A percentile compares a stretch with the other conserved stretches of the same genome.
phyloP scores from a whole-genome alignment of 2,329 filamentous ascomycete species.

The Neophaeococcomyces aloes region DNA sequence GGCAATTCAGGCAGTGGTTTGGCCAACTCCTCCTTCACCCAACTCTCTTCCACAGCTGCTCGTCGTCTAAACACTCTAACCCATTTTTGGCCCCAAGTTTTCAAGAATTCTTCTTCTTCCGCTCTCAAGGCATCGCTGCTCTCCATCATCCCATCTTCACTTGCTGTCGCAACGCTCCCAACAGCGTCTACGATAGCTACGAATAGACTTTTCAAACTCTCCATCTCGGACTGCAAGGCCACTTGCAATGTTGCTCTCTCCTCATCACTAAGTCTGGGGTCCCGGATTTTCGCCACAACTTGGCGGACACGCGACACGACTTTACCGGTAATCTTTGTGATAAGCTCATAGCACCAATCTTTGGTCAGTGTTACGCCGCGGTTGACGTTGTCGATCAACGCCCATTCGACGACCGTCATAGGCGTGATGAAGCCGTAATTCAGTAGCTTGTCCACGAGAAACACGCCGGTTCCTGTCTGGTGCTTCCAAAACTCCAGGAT shows the following conservation, averaged over 20 bases:
- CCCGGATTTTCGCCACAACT: slow-evolving; percentile 55
- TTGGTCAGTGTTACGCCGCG: slow-evolving; percentile 60
- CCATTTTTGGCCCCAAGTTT: slow-evolving; percentile 78
- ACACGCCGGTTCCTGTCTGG: slow-evolving; percentile 82
- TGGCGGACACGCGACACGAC: slow-evolving; percentile 79
- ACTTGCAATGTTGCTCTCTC: slow-evolving; percentile 49
- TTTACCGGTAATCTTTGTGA: slow-evolving; percentile 78
- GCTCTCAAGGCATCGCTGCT: slow-evolving; percentile 38
- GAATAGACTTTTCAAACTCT: slow-evolving; percentile 70
- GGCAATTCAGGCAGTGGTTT: slow-evolving; percentile 35
- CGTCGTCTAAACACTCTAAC: slow-evolving; percentile 71
- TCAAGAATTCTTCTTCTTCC: slow-evolving; percentile 51
- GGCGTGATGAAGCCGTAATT: slow-evolving; percentile 94
- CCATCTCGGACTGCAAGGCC: slow-evolving; percentile 57
- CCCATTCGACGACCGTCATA: slow-evolving; percentile 79
- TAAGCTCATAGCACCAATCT: slow-evolving; percentile 77
- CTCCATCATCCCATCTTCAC: slow-evolving; percentile 67
- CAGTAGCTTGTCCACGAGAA: slow-evolving; percentile 89
- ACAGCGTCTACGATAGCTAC: slow-evolving; percentile 68
- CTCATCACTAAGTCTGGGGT: slow-evolving; percentile 43
- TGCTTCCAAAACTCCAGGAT: slow-evolving; percentile 90
- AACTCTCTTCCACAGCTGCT: slow-evolving; percentile 72
- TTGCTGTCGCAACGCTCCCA: slow-evolving; percentile 58
- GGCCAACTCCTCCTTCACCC: slow-evolving; percentile 47
- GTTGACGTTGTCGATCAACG: slow-evolving; percentile 55